Base-by-base conservation (phyloP, 2,329 filamentous ascomycete genomes). In the Fusarium sp. region DNA sequence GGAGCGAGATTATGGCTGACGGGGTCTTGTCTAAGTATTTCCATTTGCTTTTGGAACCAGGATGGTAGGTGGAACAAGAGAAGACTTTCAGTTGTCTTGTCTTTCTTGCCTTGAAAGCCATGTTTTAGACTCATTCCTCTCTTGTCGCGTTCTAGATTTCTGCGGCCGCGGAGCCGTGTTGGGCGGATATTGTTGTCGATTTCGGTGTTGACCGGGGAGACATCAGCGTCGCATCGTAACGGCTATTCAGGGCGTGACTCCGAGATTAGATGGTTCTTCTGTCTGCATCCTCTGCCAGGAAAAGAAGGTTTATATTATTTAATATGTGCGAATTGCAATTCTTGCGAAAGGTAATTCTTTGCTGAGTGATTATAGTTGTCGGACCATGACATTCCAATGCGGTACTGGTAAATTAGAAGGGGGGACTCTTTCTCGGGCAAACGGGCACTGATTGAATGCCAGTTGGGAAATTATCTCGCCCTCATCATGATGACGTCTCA, bases 401-500 rank as follows among this genome's bases (percentile, higher is more conserved):
- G 27, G 60, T 38, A 62, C 8, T 40, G 31, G 40, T 60, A 46
- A 68, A 62, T 71, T 74, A 20, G 10, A 57, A n/a, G 22, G 33
- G 58, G 58, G 58, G 31, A 20, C 22, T 51, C 33, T 22, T 31
- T 5, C 11, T 11, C 10, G 9, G 16, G 2, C 16, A 24, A 40
- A 53, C 29, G 20, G 60, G 60, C 27, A 62, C 24, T 55, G 60
- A 62, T 55, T 64, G 49, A 73, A 64, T 73, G 36, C 71, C 67
- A 62, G 40, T 36, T 29, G 22, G 59, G 51, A 49, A 57, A 69
- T 71, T 62, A 40, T 64, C 70, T 49, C 61, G 42, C 70, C 33
- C 59, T 56, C 56, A 74, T 73, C 71, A 74, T 35, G 55, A 71
- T 73, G 71, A 71, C 71, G 71, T 73, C 24, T 44, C 16, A 20